Evolutionary conservation across 352 stramenopile species (phyloP), one percentile per base, ranked within the genome.

Genomic region (Phytophthora nicotianae): DNA sequence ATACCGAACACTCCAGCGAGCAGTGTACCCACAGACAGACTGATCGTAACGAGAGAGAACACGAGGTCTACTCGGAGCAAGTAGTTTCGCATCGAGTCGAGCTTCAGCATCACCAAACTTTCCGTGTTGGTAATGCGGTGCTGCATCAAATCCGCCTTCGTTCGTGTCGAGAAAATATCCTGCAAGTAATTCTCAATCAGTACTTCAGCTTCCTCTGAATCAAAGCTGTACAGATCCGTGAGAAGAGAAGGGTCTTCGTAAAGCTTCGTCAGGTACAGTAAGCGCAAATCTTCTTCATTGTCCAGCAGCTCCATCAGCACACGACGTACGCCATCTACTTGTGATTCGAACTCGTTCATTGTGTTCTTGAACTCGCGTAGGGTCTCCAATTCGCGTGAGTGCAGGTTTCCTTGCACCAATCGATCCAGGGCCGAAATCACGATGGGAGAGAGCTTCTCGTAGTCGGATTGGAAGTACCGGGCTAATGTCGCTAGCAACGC

Each of bases 81-180:
- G 35, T 87, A 88, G 67, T 90, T 90, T 73, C 81, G 78, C 60
- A 78, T 84, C 27, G 76, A 85, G 46, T 90, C 81, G 35, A 90
- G 61, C 55, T 88, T 88, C 19, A 90, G 51, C 63, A 82, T 89
- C 20, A 89, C 75, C 7, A 91, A 62, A 45, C 69, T 86, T 54
- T 91, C 79, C 14, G 81, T 89, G 57, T 86, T 89, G 33, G 77
- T 53, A 48, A 91, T 89, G 9, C 82, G 82, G 20, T 78, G 70
- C 58, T 90, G 79, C 48, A 91, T 61, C 0, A 91, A 53, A 13
- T 60, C 71, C 8, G 78, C 79, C 35, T 82, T 90, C 9, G 81
- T 88, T 9, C 75, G 74, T 0, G 79, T 90, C 9, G 82, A 83
- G 50, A 88, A 82, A 23, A 91, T 91, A 40, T 91, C 78, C 33